These are phyloP conservation scores for Tetragonia tetragonoides DNA, from an alignment of 148 eudicot genomes.

Conservation along the genomic window DNA sequence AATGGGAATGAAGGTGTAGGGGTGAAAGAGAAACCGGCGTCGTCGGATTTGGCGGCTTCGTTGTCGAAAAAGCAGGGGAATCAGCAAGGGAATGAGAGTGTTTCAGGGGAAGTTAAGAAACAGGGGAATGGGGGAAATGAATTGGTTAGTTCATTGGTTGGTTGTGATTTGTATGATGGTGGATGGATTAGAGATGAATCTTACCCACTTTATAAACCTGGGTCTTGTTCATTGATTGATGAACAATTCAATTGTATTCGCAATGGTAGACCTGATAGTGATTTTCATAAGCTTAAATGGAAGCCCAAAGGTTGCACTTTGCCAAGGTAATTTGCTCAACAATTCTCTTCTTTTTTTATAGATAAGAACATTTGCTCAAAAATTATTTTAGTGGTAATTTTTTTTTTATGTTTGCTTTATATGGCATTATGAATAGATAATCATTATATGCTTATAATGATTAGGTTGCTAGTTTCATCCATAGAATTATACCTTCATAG, in stretches of 20 bases:
- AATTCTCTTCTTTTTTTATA: not conserved
- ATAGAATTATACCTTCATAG: no score
- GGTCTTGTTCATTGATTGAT: slow-evolving; percentile 68
- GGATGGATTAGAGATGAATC: slow-evolving; percentile 64
- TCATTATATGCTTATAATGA: no score
- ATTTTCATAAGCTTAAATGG: slow-evolving; percentile 54
- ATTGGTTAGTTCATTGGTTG: slow-evolving; percentile 42
- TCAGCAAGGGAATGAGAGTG: not conserved
- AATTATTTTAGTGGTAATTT: not conserved
- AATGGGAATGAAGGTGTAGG: slow-evolving; percentile 25
- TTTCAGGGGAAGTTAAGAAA: slow-evolving; percentile 16
- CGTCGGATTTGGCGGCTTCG: slow-evolving; percentile 38
- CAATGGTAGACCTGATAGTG: slow-evolving; percentile 73
- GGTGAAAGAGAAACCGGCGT: slow-evolving; percentile 20
- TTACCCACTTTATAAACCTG: slow-evolving; percentile 68
- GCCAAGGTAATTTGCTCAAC: slow-evolving; percentile 53
- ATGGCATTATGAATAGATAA: no score
- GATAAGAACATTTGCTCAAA: not conserved
- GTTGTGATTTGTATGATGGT: slow-evolving; percentile 73
- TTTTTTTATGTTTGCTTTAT: no score
- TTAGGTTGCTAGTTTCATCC: no score
- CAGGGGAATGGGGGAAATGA: slow-evolving; percentile 28
- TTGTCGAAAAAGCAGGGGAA: slow-evolving; percentile 34
- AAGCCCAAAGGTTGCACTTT: slow-evolving; percentile 62
- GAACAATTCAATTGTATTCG: slow-evolving; percentile 65